Base-by-base conservation (phyloP, 2,329 filamentous ascomycete genomes). In the Microcyclospora tardicrescens region DNA sequence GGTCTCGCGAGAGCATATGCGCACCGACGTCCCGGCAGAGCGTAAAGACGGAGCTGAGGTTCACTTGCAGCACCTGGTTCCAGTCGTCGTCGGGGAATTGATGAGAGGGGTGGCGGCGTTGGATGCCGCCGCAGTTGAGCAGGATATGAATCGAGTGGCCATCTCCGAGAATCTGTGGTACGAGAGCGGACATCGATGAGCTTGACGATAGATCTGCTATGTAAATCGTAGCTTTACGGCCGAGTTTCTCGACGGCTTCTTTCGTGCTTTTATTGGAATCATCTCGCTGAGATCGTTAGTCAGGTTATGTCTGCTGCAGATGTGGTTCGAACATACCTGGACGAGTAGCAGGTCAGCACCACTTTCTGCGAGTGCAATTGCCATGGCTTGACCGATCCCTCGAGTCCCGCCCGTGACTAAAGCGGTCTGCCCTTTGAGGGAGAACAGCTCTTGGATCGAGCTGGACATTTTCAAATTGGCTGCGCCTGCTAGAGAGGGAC, bases 91-190 rank as follows among this genome's bases (percentile, higher is more conserved):
- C 75, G 0, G 84, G 84, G 56, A 93, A 93, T 42, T 72, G 61
- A 51, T 85, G 75, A 33, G 79, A 77, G 0, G 82, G 75, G 59
- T 91, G 81, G 11, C 85, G 72, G 45, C 77, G 72, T 61, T 93
- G 86, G 56, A 93, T 87, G 16, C 86, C 86, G 13, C 82, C 86
- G 63, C 83, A 89, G 65, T 87, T 93, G 51, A 93, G 65, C 6
- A 93, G 73, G 54, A 93, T 83, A 55, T 83, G 73, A 46, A 93
- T 75, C 55, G 75, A 69, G 46, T 68, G 62, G 35, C 72, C 72
- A 53, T 78, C 74, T 32, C 67, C 62, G n/a, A 83, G 65, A 40
- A 86, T 60, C 16, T 63, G 62, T 16, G 78, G 73, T 1, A 76
- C 64, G 2, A 87, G 67, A 0, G 63, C 60, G n/a, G 69, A 63